Percentiles rank a stretch among this genome's conserved stretches.
These are phyloP conservation scores for Colletotrichum salicis DNA, from an alignment of 2,329 filamentous ascomycete genomes.

Conservation along the genomic window DNA sequence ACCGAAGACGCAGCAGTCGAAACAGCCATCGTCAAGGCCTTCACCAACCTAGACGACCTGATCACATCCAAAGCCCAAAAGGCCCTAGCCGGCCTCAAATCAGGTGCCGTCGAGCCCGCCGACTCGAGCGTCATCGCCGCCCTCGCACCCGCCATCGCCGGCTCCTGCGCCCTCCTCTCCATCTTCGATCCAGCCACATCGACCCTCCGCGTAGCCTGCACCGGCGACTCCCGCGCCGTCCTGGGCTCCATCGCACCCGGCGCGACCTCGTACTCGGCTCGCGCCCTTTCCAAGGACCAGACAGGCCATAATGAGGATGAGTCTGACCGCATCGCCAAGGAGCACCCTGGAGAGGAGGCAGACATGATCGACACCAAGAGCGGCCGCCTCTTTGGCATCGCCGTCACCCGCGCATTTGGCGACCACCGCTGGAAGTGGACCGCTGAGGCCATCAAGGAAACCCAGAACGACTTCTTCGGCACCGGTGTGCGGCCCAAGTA, in stretches of 20 bases:
- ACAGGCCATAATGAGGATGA: conserved; percentile 72
- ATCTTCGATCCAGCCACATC: conserved; percentile 66
- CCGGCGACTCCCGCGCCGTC: conserved; percentile 75
- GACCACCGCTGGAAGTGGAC: conserved; percentile 77
- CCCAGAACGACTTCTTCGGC: conserved; percentile 54
- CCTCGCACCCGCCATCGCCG: conserved; percentile 53
- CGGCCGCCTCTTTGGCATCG: conserved; percentile 70
- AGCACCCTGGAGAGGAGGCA: conserved; percentile 70
- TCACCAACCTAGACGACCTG: conserved; percentile 66
- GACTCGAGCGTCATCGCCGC: conserved; percentile 25
- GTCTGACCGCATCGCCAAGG: conserved; percentile 60
- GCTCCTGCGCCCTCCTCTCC: conserved; percentile 72
- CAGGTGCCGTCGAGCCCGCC: conserved; percentile 37
- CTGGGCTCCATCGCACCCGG: conserved; percentile 60
- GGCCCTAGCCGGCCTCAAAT: conserved; percentile 43
- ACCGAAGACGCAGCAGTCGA: conserved; percentile 60
- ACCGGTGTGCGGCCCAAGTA: conserved; percentile 55
- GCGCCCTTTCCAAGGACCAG: conserved; percentile 71
- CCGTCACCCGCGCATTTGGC: conserved; percentile 74
- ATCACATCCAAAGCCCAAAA: conserved; percentile 55
- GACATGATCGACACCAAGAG: conserved; percentile 58
- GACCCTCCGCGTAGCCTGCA: conserved; percentile 71
- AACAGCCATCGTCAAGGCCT: conserved; percentile 66
- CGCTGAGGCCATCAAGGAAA: conserved; percentile 19
- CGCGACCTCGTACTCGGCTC: conserved; percentile 56